Evolutionary conservation across 129 eudicot genomes (phyloP), one percentile per base, ranked within the genome.

Genomic region (Artemisia annua): DNA sequence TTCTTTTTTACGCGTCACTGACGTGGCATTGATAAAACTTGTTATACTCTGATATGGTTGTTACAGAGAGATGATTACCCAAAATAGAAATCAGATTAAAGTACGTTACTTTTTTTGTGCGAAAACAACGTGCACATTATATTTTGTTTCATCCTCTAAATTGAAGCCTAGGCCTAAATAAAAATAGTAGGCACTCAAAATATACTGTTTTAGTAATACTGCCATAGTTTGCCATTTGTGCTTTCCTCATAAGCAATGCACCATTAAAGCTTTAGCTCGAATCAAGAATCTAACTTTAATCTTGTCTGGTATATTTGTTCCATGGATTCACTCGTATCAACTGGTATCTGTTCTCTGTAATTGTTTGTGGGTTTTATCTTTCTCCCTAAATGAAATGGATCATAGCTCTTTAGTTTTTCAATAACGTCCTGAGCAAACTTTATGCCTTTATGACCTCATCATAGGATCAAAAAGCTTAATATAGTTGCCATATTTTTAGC

Each of bases 181-280:
- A 26, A 75, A 66, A 52, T 76, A 66, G 69, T 69, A 78, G 73
- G 80, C 72, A 70, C 78, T 70, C 32, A 46, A 73, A 68, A 55
- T 62, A 62, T 75, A 59, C 70, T 50, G 44, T 17, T 3, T 5
- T 44, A 24, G 70, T 53, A 74, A 54, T 73, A n/a, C 32, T 79
- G 43, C 61, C 49, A 72, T 62, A 73, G 71, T 61, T 67, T 39
- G 60, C 54, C 72, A 69, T 26, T 51, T 73, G 85, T 86, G 90
- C 85, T 65, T 65, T 76, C 85, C 85, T 80, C 75, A 73, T 83
- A 69, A 79, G 90, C 79, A 82, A 76, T 79, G 85, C 90, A 86
- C 81, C 77, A 83, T 65, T 18, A 64, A 46, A 50, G 56, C 81
- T 77, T 60, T 58, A 59, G 16, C 53, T 62, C 61, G 60, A 51